Percentiles rank a stretch among this genome's conserved stretches.
These are phyloP conservation scores for Mycosphaerella arachidis DNA, from an alignment of 2,329 filamentous ascomycete species.

Conservation along the genomic window DNA sequence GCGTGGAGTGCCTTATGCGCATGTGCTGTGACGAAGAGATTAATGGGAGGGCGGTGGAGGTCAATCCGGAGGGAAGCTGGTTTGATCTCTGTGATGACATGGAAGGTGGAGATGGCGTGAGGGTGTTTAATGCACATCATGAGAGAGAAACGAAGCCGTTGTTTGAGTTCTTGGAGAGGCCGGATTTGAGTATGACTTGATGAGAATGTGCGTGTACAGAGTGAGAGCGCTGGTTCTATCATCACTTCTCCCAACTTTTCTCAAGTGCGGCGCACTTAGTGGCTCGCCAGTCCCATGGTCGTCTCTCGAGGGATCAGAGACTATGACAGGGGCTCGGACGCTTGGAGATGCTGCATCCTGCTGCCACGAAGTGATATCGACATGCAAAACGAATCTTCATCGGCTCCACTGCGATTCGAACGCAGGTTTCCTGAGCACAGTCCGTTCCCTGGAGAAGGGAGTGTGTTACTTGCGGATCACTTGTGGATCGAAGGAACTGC, in stretches of 20 bases:
- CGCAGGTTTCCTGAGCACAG: background rate
- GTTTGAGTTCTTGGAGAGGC: conserved; percentile 3
- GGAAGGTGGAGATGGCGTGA: conserved; percentile 5
- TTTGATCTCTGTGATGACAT: conserved; percentile 11
- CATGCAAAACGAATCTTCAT: background rate
- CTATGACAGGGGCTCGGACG: too few relatives aligned
- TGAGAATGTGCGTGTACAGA: too few relatives aligned
- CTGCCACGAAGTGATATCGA: too few relatives aligned
- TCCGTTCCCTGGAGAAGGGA: background rate
- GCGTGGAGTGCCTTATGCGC: conserved; percentile 9
- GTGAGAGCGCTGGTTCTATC: too few relatives aligned
- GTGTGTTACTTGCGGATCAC: background rate
- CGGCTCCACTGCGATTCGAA: background rate
- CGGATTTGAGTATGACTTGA: background rate
- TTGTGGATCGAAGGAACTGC: background rate
- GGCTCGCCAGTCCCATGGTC: too few relatives aligned
- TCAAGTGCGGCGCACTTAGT: too few relatives aligned
- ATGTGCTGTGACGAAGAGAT: conserved; percentile 8
- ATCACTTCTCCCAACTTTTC: too few relatives aligned
- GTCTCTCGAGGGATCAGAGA: too few relatives aligned
- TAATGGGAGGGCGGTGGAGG: conserved; percentile 7
- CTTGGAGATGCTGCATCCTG: too few relatives aligned
- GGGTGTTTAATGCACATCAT: conserved; percentile 4
- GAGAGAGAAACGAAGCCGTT: conserved; percentile 6
- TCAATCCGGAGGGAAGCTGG: conserved; percentile 8